phyloP scores from a whole-genome alignment of 1,284 basidiomycete genomes.

The Stereum hirsutum region DNA sequence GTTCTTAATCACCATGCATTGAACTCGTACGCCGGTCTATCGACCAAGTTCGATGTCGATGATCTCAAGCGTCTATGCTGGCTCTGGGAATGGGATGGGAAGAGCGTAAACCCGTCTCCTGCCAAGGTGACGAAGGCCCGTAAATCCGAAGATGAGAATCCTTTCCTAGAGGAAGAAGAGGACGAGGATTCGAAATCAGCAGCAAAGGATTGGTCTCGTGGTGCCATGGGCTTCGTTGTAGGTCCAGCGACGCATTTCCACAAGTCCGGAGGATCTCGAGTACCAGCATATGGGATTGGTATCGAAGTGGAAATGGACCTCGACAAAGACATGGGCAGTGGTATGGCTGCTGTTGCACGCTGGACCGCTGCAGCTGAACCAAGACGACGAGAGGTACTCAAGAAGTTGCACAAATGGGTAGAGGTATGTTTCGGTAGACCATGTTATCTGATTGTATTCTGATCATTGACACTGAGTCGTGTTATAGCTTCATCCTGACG shows the following conservation, averaged over 20 bases:
- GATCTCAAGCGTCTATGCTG: slow-evolving; percentile 71
- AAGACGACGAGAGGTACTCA: slow-evolving; percentile 45
- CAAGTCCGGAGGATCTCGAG: slow-evolving; percentile 51
- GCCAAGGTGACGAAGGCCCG: slow-evolving; percentile 3
- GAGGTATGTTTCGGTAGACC: slow-evolving; percentile 31
- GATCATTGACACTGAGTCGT: too few species aligned
- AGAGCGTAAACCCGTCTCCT: slow-evolving; percentile 5
- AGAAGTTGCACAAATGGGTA: slow-evolving; percentile 56
- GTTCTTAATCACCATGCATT: slow-evolving; percentile 72
- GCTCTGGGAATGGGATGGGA: slow-evolving; percentile 80
- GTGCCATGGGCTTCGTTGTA: slow-evolving; percentile 68
- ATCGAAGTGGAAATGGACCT: slow-evolving; percentile 80
- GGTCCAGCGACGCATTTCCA: slow-evolving; percentile 62
- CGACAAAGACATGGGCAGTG: slow-evolving; percentile 65
- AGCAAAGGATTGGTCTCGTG: slow-evolving; percentile 63
- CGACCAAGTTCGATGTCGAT: slow-evolving; percentile 50
- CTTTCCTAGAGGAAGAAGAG: slow-evolving; percentile 50
- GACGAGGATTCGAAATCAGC: slow-evolving; percentile 19
- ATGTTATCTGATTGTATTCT: slow-evolving; percentile 2
- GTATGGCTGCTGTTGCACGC: slow-evolving; percentile 77
- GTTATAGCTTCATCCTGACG: slow-evolving; percentile 39
- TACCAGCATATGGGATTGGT: slow-evolving; percentile 73
- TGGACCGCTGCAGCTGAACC: slow-evolving; percentile 65
- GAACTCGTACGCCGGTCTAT: slow-evolving; percentile 56
- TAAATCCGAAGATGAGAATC: slow-evolving; percentile 46